Evolutionary conservation across 306 rosid genomes (phyloP).

Genomic region (Quercus suber): DNA sequence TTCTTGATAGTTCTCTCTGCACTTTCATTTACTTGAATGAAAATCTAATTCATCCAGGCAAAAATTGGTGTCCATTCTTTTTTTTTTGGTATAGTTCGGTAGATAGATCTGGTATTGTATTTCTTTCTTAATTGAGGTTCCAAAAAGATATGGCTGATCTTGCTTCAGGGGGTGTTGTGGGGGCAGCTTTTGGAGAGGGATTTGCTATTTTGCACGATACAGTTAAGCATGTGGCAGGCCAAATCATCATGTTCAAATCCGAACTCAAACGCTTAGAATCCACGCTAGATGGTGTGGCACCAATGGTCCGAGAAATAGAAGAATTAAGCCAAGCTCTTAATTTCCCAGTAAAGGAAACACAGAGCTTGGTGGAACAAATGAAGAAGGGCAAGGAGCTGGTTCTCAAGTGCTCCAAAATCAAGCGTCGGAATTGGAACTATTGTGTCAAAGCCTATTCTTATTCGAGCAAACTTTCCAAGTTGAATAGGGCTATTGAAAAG

Average conservation of each 20-base stretch:
- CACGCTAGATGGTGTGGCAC: not conserved
- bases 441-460: not conserved
- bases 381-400: conserved; percentile 1
- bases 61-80: too few species aligned
- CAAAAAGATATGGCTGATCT: not conserved
- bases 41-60: too few species aligned
- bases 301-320: conserved; percentile 3
- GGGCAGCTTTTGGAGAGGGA: not conserved
- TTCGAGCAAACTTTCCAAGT: not conserved
- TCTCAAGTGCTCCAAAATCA: not conserved
- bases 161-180: too few species aligned
- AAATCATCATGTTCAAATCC: conserved; percentile 3
- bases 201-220: not conserved
- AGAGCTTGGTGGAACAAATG: not conserved
- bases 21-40: too few species aligned
- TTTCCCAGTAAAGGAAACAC: not conserved
- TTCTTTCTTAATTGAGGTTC: too few species aligned
- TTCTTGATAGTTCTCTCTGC: too few species aligned
- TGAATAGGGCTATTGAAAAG: not conserved
- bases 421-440: not conserved
- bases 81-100: too few species aligned
- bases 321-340: not conserved
- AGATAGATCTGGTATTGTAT: too few species aligned
- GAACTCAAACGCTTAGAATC: not conserved
- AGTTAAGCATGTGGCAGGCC: not conserved